Base-by-base conservation (phyloP, 139 green algal species). In the Coccomyxa sp. region DNA sequence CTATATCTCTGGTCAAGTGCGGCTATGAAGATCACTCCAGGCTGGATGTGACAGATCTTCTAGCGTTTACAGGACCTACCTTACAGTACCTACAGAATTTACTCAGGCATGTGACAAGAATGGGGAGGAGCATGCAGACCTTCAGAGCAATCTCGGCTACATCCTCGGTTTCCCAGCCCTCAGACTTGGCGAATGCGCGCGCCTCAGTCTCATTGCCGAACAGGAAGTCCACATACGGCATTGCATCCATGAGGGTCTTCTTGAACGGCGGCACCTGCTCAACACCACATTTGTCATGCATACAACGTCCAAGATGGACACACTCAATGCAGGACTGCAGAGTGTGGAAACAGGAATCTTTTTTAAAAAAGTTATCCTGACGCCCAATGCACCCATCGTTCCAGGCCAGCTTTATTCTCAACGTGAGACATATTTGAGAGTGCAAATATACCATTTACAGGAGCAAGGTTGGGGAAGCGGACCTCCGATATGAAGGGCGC, bases 141-240 rank as follows among this genome's bases (percentile, higher is more conserved):
- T 91, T 92, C 16, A 93, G 85, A 4, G 97, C 97, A 76, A 99
- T 96, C 84, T 98, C 92, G 58, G 89, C 78, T 13, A 98, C 85
- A 78, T 97, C 90, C 25, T 90, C 79, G 0, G 93, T 96, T 45
- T 94, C 93, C 97, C 95, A 99, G 58, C 92, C 93, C 88, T 98
- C 95, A 25, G 87, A 91, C 88, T 98, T 88, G 32, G 96, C 95
- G 91, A 99, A 98, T 13, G 95, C 91, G 10, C 86, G 82, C 25
- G 96, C 96, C 91, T 99, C 97, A 30, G 93, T 96, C 91, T 99
- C 97, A 83, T 99, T 99, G 79, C 94, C 96, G 89, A 99, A 99
- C 68, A 99, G 88, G 85, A 95, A 96, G 90, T 99, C 97, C 0
- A 98, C 89, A 86, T 95, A 96, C 31, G 94, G 95, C 85, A 98